Conservation (phyloP, 306 rosid species). For the Cicer judaicum region DNA sequence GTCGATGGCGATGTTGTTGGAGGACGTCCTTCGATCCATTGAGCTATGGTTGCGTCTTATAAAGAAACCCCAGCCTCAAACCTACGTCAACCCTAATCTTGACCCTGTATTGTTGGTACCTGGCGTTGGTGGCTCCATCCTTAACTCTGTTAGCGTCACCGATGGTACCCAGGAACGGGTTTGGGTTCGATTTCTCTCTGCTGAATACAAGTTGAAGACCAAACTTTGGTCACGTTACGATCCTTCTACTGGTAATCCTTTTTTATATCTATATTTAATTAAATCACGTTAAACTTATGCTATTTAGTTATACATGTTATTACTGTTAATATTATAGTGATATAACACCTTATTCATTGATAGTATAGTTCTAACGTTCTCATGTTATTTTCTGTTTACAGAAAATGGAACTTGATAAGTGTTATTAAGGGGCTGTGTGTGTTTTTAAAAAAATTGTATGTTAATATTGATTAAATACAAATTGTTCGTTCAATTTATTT, state of each 20-base stretch:
- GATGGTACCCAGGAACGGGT: conserved; percentile 74
- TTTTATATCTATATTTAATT: neutral
- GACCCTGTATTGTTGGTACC: conserved; percentile 93
- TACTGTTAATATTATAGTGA: too few relatives aligned
- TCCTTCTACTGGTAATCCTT: conserved; percentile 72
- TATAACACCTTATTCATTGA: too few relatives aligned
- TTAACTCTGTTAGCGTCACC: conserved; percentile 61
- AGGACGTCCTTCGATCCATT: conserved; percentile 68
- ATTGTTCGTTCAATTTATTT: neutral
- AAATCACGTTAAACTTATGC: conserved; percentile 6
- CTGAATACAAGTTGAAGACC: conserved; percentile 75
- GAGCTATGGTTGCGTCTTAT: conserved; percentile 77
- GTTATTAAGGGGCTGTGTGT: neutral
- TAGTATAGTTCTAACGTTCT: neutral
- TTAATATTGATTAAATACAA: neutral
- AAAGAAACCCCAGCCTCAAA: conserved; percentile 63
- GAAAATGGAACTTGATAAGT: neutral
- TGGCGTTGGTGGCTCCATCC: conserved; percentile 85
- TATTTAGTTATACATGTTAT: neutral
- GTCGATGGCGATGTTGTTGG: conserved; percentile 68
- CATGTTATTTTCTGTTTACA: neutral
- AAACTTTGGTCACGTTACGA: conserved; percentile 95
- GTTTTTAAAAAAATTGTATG: neutral
- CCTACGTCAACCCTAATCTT: conserved; percentile 70
- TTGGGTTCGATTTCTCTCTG: conserved; percentile 83